These are phyloP conservation scores for Trifolium pratense DNA, from an alignment of 306 rosid species.

Conservation along the genomic window DNA sequence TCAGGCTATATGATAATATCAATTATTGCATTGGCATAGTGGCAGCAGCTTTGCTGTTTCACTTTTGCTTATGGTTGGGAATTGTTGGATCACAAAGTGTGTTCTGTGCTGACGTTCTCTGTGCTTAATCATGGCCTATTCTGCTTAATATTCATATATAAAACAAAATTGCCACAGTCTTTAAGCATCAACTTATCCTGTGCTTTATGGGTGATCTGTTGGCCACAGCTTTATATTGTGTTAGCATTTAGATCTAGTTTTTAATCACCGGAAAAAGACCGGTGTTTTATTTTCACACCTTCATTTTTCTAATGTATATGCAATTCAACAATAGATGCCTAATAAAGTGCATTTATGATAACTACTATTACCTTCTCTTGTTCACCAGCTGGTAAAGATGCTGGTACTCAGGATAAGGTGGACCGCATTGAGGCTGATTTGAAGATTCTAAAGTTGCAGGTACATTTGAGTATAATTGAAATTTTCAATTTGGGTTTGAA, in stretches of 20 bases:
- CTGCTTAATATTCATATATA: constrained; percentile 22
- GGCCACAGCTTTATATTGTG: constrained; percentile 19
- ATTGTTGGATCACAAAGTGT: constrained; percentile 20
- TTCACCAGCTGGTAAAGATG: constrained; percentile 60
- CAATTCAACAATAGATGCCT: neutral
- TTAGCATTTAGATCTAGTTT: constrained; percentile 9
- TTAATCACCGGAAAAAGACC: constrained; percentile 8
- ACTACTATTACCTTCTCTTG: constrained; percentile 33
- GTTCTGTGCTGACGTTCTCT: constrained; percentile 20
- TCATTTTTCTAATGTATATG: constrained; percentile 5
- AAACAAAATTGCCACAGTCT: constrained; percentile 3
- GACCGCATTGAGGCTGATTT: constrained; percentile 90
- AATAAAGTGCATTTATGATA: constrained; percentile 30
- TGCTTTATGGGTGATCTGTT: constrained; percentile 12
- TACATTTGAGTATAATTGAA: constrained; percentile 33
- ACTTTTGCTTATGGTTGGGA: constrained; percentile 15
- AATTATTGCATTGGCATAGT: constrained; percentile 13
- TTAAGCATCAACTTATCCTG: constrained; percentile 5
- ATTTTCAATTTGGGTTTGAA: constrained; percentile 35
- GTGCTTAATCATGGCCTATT: constrained; percentile 10
- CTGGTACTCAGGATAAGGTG: constrained; percentile 66
- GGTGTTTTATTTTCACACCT: constrained; percentile 28
- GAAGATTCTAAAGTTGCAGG: constrained; percentile 91
- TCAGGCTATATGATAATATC: constrained; percentile 1
- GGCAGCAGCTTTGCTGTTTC: constrained; percentile 19